These are phyloP conservation scores for Petrea volubilis DNA, from an alignment of 257 asterid genomes.

Conservation along the genomic window DNA sequence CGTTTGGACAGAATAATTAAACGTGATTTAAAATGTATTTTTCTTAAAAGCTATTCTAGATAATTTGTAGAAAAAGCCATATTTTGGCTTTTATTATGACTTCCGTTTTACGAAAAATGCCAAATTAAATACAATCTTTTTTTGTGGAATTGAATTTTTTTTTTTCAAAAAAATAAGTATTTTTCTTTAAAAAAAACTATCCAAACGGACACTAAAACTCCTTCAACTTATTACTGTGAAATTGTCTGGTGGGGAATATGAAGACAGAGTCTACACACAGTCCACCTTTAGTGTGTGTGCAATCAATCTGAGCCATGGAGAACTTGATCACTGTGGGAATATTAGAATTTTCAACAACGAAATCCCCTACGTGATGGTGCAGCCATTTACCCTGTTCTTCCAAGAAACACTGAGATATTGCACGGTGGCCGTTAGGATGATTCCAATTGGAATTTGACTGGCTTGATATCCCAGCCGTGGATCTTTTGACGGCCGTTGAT, in stretches of 20 bases:
- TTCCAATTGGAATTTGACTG: constrained; percentile 48
- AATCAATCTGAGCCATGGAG: constrained; percentile 63
- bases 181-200: too few relatives aligned
- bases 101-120: too few relatives aligned
- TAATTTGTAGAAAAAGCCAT: too few relatives aligned
- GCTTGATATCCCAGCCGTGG: constrained; percentile 58
- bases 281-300: constrained; percentile 67
- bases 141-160: too few relatives aligned
- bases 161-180: too few relatives aligned
- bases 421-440: constrained; percentile 36
- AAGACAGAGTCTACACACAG: too few relatives aligned
- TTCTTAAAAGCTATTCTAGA: too few relatives aligned
- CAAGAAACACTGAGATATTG: constrained; percentile 30
- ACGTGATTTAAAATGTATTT: too few relatives aligned
- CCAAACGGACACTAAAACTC: too few relatives aligned
- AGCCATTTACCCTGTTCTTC: constrained; percentile 44
- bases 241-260: constrained; percentile 30
- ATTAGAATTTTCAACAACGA: constrained; percentile 37
- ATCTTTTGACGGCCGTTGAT: constrained; percentile 37
- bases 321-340: constrained; percentile 43
- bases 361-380: constrained; percentile 55
- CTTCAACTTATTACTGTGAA: neutral
- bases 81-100: too few relatives aligned
- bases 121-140: too few relatives aligned
- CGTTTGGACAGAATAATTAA: too few relatives aligned